Evolutionary conservation across 345 rosid species (phyloP).

Genomic region (Pelargonium nanum): DNA sequence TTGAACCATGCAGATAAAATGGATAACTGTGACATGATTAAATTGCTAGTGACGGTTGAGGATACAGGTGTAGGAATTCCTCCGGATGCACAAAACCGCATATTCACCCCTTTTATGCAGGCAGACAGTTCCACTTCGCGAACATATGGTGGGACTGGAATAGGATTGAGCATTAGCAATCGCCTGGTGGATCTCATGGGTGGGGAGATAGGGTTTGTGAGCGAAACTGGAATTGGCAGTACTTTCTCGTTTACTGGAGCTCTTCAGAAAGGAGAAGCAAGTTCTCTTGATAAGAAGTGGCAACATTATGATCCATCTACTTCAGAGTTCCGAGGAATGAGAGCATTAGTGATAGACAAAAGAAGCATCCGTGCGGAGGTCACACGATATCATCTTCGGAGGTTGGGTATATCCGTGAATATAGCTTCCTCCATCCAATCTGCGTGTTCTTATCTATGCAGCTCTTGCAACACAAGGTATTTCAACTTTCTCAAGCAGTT

Average conservation of each 20-base stretch:
- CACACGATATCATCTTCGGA: conserved; percentile 58
- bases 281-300: conserved; percentile 29
- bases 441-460: conserved; percentile 31
- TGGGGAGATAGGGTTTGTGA: conserved; percentile 87
- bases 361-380: conserved; percentile 71
- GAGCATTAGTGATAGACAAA: conserved; percentile 66
- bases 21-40: conserved; percentile 30
- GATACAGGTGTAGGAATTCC: conserved; percentile 95
- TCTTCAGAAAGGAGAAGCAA: conserved; percentile 41
- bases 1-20: conserved; percentile 13
- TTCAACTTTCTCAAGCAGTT: not conserved
- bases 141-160: conserved; percentile 92
- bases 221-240: conserved; percentile 63
- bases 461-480: conserved; percentile 33
- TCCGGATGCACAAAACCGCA: conserved; percentile 54
- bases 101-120: conserved; percentile 95
- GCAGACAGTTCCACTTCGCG: conserved; percentile 98
- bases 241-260: conserved; percentile 75
- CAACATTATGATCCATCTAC: conserved; percentile 34
- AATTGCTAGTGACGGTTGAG: conserved; percentile 70
- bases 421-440: conserved; percentile 30
- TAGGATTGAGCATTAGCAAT: conserved; percentile 88
- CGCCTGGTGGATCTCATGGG: conserved; percentile 85
- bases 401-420: conserved; percentile 53
- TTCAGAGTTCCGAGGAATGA: conserved; percentile 50